Conservation (phyloP, 2,329 filamentous ascomycete species). For the Botrytis tulipae region DNA sequence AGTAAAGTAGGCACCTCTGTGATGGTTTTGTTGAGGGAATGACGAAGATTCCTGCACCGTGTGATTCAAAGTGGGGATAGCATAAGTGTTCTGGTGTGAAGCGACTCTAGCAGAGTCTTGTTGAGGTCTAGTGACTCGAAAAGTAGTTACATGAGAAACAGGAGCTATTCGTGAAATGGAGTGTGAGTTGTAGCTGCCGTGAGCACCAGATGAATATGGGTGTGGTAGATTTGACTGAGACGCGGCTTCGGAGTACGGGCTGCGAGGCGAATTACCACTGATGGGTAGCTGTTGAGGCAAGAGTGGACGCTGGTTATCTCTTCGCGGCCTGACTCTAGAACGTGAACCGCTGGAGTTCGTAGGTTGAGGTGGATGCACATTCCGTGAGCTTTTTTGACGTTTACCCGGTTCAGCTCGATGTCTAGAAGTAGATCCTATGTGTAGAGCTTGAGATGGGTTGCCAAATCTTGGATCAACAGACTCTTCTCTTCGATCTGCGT, state of each 20-base stretch:
- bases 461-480: background rate
- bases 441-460: background rate
- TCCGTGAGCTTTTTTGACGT: background rate
- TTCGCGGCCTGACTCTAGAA: background rate
- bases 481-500: background rate
- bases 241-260: background rate
- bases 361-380: background rate
- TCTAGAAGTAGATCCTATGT: background rate
- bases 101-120: background rate
- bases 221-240: background rate
- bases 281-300: background rate
- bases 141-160: background rate
- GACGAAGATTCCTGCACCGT: background rate
- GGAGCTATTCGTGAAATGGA: background rate
- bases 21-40: too few relatives aligned
- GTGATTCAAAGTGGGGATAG: background rate
- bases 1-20: too few relatives aligned
- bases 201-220: background rate
- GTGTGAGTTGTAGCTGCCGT: background rate
- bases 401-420: background rate
- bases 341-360: too few relatives aligned
- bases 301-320: background rate
- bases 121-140: background rate
- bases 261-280: background rate
- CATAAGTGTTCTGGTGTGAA: background rate